phyloP scores from a whole-genome alignment of 106 monocot genomes.

The Dioscorea alata region DNA sequence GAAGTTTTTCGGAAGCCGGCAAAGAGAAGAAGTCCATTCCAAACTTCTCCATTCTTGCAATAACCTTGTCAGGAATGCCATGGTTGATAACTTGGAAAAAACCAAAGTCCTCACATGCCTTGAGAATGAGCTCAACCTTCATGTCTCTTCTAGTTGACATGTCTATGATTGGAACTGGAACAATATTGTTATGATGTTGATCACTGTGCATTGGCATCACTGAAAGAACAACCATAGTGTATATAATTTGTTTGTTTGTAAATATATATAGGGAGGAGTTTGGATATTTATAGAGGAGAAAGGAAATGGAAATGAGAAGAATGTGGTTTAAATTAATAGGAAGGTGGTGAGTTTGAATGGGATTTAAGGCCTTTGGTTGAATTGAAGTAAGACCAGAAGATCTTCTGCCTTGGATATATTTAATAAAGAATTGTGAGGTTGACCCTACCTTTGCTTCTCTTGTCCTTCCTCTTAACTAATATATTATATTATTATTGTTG shows the following conservation, averaged over 20 bases:
- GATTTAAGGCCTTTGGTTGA: too few species aligned
- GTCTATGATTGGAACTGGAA: conserved; percentile 56
- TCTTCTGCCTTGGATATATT: too few species aligned
- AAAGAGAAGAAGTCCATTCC: conserved; percentile 46
- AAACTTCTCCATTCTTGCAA: conserved; percentile 34
- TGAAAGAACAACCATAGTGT: conserved; percentile 24
- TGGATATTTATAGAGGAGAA: neutral
- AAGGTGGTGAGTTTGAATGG: too few species aligned
- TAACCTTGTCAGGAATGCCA: conserved; percentile 29
- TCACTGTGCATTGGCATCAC: neutral
- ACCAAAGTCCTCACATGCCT: conserved; percentile 61
- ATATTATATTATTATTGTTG: too few species aligned
- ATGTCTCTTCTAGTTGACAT: conserved; percentile 19
- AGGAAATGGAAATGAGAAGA: too few species aligned
- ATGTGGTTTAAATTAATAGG: too few species aligned
- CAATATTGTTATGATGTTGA: neutral
- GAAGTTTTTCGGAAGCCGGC: conserved; percentile 42
- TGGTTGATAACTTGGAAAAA: conserved; percentile 81
- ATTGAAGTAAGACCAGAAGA: too few species aligned
- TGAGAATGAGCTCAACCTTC: conserved; percentile 28
- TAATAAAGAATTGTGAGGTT: too few species aligned
- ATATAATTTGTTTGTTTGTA: too few species aligned
- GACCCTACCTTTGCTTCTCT: too few species aligned
- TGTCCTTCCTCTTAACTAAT: too few species aligned
- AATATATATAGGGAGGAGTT: neutral